phyloP scores from a whole-genome alignment of 495 filamentous ascomycete species.

The Penicillium tannophilum region DNA sequence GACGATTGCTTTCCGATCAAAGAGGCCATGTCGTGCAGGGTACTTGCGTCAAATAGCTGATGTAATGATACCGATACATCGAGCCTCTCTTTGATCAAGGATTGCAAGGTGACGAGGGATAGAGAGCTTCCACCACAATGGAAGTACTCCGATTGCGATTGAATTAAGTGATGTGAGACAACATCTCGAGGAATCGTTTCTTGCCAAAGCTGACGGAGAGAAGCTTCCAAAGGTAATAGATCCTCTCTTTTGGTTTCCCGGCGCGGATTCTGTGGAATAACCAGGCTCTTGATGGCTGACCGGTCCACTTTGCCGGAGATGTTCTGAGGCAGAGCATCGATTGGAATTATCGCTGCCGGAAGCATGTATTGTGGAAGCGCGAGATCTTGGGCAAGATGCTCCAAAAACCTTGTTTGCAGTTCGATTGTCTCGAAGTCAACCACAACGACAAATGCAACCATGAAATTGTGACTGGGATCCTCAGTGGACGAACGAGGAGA shows the following conservation, averaged over 20 bases:
- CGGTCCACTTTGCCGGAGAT: conserved; percentile 48
- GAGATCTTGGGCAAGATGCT: conserved; percentile 16
- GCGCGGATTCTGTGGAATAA: conserved; percentile 14
- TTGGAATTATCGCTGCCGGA: conserved; percentile 37
- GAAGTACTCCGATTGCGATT: conserved; percentile 16
- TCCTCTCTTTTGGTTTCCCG: background rate
- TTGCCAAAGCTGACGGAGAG: conserved; percentile 31
- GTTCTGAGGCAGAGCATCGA: conserved; percentile 45
- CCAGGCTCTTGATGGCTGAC: conserved; percentile 22
- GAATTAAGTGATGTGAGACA: conserved; percentile 10
- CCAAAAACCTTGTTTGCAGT: conserved; percentile 2
- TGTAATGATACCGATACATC: conserved; percentile 25
- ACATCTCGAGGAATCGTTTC: conserved; percentile 23
- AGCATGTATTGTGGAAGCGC: conserved; percentile 51
- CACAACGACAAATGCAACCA: conserved; percentile 26
- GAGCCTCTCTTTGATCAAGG: conserved; percentile 15
- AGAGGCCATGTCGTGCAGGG: conserved; percentile 35
- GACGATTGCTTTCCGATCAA: conserved; percentile 9
- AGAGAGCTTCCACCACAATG: conserved; percentile 4
- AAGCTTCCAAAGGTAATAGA: conserved; percentile 13
- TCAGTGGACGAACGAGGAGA: conserved; percentile 10
- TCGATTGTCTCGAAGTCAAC: background rate
- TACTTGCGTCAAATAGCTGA: conserved; percentile 39
- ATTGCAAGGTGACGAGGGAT: background rate
- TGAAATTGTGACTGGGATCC: conserved; percentile 3